Percentiles rank a stretch among this genome's conserved stretches.
phyloP scores from a whole-genome alignment of 208 protist genomes.

The Acanthamoeba castellanii region DNA sequence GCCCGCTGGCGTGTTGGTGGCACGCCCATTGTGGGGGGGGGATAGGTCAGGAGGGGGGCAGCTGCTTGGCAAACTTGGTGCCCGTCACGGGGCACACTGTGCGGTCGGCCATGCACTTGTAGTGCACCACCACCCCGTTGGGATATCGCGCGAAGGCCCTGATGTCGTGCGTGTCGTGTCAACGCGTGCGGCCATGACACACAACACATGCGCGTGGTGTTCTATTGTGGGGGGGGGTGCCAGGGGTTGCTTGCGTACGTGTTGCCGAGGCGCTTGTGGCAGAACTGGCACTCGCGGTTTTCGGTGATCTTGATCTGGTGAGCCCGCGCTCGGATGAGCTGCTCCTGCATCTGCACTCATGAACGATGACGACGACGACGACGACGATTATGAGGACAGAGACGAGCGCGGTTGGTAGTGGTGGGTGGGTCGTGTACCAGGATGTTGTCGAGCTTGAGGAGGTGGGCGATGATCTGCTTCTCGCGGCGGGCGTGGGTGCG shows the following conservation, averaged over 20 bases:
- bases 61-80: slow-evolving; percentile 24
- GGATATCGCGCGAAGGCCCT: slow-evolving; percentile 56
- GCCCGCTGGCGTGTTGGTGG: too few relatives aligned
- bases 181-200: background rate
- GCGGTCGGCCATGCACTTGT: slow-evolving; percentile 6
- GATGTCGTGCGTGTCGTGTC: background rate
- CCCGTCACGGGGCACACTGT: slow-evolving; percentile 25
- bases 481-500: slow-evolving; percentile 72
- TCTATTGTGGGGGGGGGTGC: background rate
- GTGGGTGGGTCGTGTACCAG: slow-evolving; percentile 56
- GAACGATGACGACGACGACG: background rate
- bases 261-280: slow-evolving; percentile 80
- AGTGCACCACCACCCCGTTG: slow-evolving; percentile 52
- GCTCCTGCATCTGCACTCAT: slow-evolving; percentile 73
- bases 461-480: slow-evolving; percentile 80
- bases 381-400: background rate
- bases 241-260: background rate
- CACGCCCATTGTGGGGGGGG: too few relatives aligned
- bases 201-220: background rate
- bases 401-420: too few relatives aligned
- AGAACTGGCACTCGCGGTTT: slow-evolving; percentile 82
- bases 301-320: slow-evolving; percentile 81
- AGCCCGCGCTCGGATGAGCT: slow-evolving; percentile 72
- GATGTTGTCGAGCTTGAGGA: slow-evolving; percentile 83
- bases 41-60: background rate